phyloP scores from a whole-genome alignment of 768 basidiomycete genomes.

The Solioccasus polychromus region DNA sequence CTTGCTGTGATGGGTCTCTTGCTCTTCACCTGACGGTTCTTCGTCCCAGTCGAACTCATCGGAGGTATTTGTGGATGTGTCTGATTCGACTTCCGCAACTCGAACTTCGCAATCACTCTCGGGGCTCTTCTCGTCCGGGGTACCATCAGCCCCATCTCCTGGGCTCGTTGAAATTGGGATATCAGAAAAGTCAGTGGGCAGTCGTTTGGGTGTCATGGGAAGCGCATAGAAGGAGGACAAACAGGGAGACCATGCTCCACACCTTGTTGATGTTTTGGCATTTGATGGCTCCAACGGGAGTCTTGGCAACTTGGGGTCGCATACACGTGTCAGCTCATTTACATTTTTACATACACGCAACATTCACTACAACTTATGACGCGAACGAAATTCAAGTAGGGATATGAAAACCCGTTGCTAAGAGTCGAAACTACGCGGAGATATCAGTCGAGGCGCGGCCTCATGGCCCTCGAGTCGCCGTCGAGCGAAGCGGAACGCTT shows the following conservation, averaged over 20 bases:
- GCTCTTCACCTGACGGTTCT: slow-evolving; percentile 36
- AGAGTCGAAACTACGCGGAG: neutral
- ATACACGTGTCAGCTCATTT: too few species aligned
- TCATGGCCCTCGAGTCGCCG: slow-evolving; percentile 8
- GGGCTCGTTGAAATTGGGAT: slow-evolving; percentile 7
- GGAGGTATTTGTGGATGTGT: slow-evolving; percentile 54
- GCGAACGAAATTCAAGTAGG: too few species aligned
- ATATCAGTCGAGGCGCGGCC: slow-evolving; percentile 12
- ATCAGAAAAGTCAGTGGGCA: slow-evolving; percentile 4
- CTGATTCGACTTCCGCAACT: slow-evolving; percentile 22
- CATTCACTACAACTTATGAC: too few species aligned
- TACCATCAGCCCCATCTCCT: slow-evolving; percentile 4
- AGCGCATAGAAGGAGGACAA: slow-evolving; percentile 4
- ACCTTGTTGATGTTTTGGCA: too few species aligned
- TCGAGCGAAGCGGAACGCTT: slow-evolving; percentile 15
- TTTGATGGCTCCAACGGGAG: too few species aligned
- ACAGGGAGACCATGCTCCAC: too few species aligned
- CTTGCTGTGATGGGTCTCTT: slow-evolving; percentile 21
- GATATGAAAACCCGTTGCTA: too few species aligned
- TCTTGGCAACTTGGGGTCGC: too few species aligned
- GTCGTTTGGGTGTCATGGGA: slow-evolving; percentile 16
- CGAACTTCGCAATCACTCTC: slow-evolving; percentile 9
- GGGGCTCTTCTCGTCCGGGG: slow-evolving; percentile 11
- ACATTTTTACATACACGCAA: too few species aligned
- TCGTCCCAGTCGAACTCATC: slow-evolving; percentile 80